These are phyloP conservation scores for Penicillium tannophilum DNA, from an alignment of 495 filamentous ascomycete species.

Conservation along the genomic window DNA sequence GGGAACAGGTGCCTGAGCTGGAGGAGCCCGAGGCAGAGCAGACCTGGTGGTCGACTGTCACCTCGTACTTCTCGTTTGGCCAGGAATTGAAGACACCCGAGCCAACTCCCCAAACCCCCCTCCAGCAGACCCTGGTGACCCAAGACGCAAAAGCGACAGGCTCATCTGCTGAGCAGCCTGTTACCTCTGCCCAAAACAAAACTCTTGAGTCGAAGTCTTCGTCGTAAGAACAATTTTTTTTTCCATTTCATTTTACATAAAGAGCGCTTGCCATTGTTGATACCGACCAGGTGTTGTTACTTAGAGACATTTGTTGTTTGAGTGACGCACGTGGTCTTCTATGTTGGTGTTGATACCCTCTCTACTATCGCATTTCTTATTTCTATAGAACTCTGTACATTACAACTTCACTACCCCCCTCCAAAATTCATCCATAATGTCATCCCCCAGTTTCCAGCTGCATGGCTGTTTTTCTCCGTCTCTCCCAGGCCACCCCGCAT, in stretches of 20 bases:
- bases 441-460: not conserved
- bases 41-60: conserved; percentile 37
- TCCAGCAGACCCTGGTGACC: conserved; percentile 5
- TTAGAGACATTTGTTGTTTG: not conserved
- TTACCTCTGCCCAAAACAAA: not conserved
- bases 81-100: conserved; percentile 20
- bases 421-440: not conserved
- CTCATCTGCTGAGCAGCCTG: not conserved
- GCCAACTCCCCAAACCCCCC: not conserved
- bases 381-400: not conserved
- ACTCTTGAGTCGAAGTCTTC: not conserved
- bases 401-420: not conserved
- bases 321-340: not conserved
- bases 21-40: conserved; percentile 27
- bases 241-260: not conserved
- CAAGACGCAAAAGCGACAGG: conserved; percentile 3
- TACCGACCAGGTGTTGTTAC: not conserved
- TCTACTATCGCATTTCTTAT: conserved; percentile 1
- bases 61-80: conserved; percentile 36
- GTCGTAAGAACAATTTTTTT: not conserved
- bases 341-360: conserved; percentile 11
- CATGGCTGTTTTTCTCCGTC: too few species aligned
- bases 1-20: conserved; percentile 43
- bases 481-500: too few species aligned
- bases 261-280: not conserved